Conservation (phyloP, 176 grass and related monocot species). For the Ensete glaucum region DNA sequence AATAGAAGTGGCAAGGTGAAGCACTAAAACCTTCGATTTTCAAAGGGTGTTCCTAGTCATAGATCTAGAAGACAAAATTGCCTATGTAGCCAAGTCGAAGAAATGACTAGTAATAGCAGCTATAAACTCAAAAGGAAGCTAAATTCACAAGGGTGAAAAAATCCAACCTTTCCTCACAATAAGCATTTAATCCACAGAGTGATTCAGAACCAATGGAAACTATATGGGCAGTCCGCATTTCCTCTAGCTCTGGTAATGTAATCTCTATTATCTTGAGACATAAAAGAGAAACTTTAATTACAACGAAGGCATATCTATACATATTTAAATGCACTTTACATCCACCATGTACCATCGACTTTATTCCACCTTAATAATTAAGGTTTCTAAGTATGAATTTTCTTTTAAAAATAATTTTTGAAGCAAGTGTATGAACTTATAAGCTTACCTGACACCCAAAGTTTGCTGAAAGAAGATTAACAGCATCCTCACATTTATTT, state of each 20-base stretch:
- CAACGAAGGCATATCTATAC: background rate
- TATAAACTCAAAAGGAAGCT: background rate
- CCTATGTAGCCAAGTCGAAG: too few relatives aligned
- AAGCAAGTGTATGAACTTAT: slow-evolving; percentile 15
- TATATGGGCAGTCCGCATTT: slow-evolving; percentile 86
- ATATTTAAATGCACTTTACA: slow-evolving; percentile 22
- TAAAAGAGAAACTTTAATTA: background rate
- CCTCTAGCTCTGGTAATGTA: slow-evolving; percentile 91
- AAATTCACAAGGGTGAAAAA: slow-evolving; percentile 20
- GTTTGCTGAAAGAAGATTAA: slow-evolving; percentile 50
- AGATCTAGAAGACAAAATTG: too few relatives aligned
- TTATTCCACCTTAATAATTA: background rate
- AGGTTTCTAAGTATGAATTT: slow-evolving; percentile 1
- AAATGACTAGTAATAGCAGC: background rate
- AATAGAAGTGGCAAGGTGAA: too few relatives aligned
- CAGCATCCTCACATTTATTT: slow-evolving; percentile 79
- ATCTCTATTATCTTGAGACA: slow-evolving; percentile 82
- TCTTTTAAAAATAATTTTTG: background rate
- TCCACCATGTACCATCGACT: slow-evolving; percentile 1
- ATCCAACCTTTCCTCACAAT: slow-evolving; percentile 57
- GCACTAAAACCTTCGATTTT: too few relatives aligned
- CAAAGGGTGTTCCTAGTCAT: too few relatives aligned
- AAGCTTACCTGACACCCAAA: slow-evolving; percentile 65
- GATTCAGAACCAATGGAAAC: slow-evolving; percentile 92
- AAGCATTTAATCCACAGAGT: slow-evolving; percentile 56